Base-by-base conservation (phyloP, 148 eudicot genomes). In the Simmondsia chinensis region DNA sequence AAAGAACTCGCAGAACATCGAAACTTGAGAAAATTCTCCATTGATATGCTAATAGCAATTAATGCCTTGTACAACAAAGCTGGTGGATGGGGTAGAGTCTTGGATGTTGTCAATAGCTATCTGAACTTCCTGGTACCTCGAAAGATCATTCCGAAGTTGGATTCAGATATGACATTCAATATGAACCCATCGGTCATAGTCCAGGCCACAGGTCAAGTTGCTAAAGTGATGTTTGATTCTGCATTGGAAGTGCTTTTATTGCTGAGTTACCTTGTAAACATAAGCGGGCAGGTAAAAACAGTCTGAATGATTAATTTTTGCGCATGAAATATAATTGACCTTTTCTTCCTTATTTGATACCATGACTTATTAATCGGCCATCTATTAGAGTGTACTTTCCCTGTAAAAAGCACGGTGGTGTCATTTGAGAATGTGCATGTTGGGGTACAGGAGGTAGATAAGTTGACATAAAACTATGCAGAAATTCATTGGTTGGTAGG, bases 181-280 rank as follows among this genome's bases (percentile, higher is more conserved):
- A 63, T 69, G 56, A 82, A 60, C 45, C 37, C 54, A 46, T 65
- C 71, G 30, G 39, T 64, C 31, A 61, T 61, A 33, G 80, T 91
- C 57, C 93, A 82, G 52, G 87, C 95, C 35, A 86, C 88, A 41
- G 67, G 86, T 28, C 99, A 91, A 66, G 75, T 91, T 68, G 80
- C 95, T 35, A 79, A 73, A 65, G 67, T 65, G 45, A 82, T 86
- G 86, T 79, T 85, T 49, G 80, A 82, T 56, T 91, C 94, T 65
- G 86, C 84, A 5, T 51, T 86, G 69, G 82, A 79, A 64, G 45
- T 91, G 44, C 75, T 79, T 44, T 52, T 86, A 47, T 69, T 91
- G 41, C 72, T 91, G 31, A 73, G 59, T 61, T 91, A 91, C 61
- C 61, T 91, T 70, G 59, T 75, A 46, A 82, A 72, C 56, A 70